Conservation (phyloP, 2,329 filamentous ascomycete species). For the Fusarium xylarioides region DNA sequence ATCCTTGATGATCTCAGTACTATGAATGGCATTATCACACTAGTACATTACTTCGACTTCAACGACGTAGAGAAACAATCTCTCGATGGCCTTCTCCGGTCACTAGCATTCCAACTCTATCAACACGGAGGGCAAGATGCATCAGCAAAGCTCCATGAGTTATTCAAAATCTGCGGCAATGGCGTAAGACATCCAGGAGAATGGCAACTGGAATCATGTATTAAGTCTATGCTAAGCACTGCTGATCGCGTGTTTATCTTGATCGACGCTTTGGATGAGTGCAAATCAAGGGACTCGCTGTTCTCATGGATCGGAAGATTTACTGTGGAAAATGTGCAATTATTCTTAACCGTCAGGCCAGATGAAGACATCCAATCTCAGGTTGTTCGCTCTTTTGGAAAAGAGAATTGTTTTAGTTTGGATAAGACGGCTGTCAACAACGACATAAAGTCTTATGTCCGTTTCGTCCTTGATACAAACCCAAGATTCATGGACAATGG, state of each 20-base stretch:
- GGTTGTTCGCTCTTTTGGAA: fast-evolving
- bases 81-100: constrained; percentile 11
- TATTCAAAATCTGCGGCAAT: background rate
- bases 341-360: fast-evolving
- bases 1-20: constrained; percentile 23
- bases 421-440: fast-evolving
- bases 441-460: background rate
- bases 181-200: background rate
- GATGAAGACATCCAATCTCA: fast-evolving
- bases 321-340: fast-evolving
- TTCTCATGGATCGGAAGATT: fast-evolving
- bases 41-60: constrained; percentile 39
- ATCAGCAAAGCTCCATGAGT: background rate
- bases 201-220: fast-evolving
- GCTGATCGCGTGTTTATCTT: fast-evolving
- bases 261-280: background rate
- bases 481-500: background rate
- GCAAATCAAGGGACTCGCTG: background rate
- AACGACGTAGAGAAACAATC: constrained; percentile 31
- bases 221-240: fast-evolving
- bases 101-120: constrained; percentile 12
- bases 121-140: fast-evolving
- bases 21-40: background rate
- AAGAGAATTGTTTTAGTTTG: fast-evolving
- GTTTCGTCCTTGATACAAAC: fast-evolving